Evolutionary conservation across 2,329 filamentous ascomycete genomes (phyloP).

Genomic region (Sclerotinia trifoliorum): DNA sequence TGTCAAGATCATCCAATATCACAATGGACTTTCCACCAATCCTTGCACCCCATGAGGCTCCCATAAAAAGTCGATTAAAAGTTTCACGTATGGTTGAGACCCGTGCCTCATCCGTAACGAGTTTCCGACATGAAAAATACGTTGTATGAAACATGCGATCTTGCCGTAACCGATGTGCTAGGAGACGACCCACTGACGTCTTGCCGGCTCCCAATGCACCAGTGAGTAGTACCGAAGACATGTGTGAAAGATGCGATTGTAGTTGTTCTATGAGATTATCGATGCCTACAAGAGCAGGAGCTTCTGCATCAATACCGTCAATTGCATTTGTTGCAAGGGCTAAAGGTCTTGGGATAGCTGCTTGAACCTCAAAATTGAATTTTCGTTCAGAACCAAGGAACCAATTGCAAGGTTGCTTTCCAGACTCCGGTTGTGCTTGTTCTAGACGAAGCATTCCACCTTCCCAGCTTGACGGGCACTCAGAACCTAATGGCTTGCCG

Average conservation of each 20-base stretch:
- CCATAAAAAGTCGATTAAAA: slow-evolving; percentile 78
- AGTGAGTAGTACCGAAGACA: slow-evolving; percentile 85
- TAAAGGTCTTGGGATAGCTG: slow-evolving; percentile 65
- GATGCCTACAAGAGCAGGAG: slow-evolving; percentile 75
- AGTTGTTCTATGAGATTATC: slow-evolving; percentile 72
- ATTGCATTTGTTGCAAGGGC: slow-evolving; percentile 46
- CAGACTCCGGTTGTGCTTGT: slow-evolving; percentile 49
- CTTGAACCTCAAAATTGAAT: slow-evolving; percentile 71
- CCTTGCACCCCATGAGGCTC: slow-evolving; percentile 86
- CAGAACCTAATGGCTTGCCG: slow-evolving; percentile 54
- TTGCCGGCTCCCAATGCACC: slow-evolving; percentile 91
- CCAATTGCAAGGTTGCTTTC: slow-evolving; percentile 61
- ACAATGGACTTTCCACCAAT: slow-evolving; percentile 81
- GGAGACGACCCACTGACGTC: slow-evolving; percentile 71
- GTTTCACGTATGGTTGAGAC: slow-evolving; percentile 90
- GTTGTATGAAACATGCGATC: slow-evolving; percentile 77
- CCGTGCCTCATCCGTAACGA: slow-evolving; percentile 87
- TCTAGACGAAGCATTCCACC: slow-evolving; percentile 83
- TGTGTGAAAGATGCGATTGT: slow-evolving; percentile 72
- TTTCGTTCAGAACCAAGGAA: slow-evolving; percentile 74
- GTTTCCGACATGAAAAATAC: slow-evolving; percentile 82
- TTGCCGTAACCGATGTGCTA: slow-evolving; percentile 70
- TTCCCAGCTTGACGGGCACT: slow-evolving; percentile 63
- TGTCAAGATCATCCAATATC: slow-evolving; percentile 89
- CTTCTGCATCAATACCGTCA: slow-evolving; percentile 48